Evolutionary conservation across 2,329 filamentous ascomycete species (phyloP).

Genomic region (Uncinocarpus reesii): DNA sequence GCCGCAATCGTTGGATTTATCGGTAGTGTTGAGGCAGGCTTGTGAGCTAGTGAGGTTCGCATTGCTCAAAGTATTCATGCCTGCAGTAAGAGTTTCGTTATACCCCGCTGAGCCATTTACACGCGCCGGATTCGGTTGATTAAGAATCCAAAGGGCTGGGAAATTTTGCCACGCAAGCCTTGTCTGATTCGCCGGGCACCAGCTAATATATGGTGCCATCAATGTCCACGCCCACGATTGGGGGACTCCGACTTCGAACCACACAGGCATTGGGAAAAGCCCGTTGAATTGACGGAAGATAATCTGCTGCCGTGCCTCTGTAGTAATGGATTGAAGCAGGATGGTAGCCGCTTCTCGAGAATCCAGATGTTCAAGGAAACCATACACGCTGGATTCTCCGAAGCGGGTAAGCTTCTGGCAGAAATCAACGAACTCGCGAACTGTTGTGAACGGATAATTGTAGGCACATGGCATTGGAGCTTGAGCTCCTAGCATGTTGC

Average conservation of each 20-base stretch:
- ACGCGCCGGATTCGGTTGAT: slow-evolving; percentile 64
- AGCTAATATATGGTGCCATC: slow-evolving; percentile 68
- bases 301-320: slow-evolving; percentile 72
- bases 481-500: slow-evolving; percentile 62
- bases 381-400: slow-evolving; percentile 70
- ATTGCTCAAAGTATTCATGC: slow-evolving; percentile 28
- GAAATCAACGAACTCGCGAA: slow-evolving; percentile 72
- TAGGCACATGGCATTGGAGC: slow-evolving; percentile 69
- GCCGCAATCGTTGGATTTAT: slow-evolving; percentile 41
- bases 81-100: slow-evolving; percentile 49
- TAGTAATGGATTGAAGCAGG: slow-evolving; percentile 64
- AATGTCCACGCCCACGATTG: slow-evolving; percentile 80
- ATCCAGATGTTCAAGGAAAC: slow-evolving; percentile 68
- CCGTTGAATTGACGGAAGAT: slow-evolving; percentile 78
- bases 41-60: slow-evolving; percentile 37
- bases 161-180: slow-evolving; percentile 78
- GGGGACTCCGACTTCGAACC: slow-evolving; percentile 67
- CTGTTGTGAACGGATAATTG: slow-evolving; percentile 66
- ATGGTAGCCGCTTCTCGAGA: slow-evolving; percentile 63
- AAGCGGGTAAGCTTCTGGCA: slow-evolving; percentile 71
- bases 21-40: slow-evolving; percentile 48
- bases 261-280: slow-evolving; percentile 70
- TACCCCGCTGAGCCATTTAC: slow-evolving; percentile 46
- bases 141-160: slow-evolving; percentile 58
- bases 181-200: slow-evolving; percentile 62